Evolutionary conservation across 2,329 filamentous ascomycete species (phyloP).

Genomic region (Coleophoma cylindrospora): DNA sequence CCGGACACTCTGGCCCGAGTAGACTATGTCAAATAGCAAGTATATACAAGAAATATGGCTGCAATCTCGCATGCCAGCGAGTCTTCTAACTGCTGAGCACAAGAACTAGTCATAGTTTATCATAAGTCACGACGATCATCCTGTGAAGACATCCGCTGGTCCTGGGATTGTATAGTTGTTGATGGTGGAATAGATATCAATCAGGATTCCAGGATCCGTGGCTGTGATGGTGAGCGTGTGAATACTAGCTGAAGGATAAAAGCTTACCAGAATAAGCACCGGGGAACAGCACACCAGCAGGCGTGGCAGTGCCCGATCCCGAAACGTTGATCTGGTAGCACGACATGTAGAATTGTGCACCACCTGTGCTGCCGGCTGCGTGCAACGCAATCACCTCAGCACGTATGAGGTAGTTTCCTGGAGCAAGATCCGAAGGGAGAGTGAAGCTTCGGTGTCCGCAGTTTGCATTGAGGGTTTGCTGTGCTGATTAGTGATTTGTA

Average conservation of each 20-base stretch:
- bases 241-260: too few species aligned
- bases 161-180: background rate
- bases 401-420: conserved; percentile 50
- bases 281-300: conserved; percentile 37
- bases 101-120: background rate
- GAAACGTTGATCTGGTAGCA: conserved; percentile 40
- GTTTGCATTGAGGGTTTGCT: conserved; percentile 26
- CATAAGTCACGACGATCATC: background rate
- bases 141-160: background rate
- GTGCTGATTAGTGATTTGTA: background rate
- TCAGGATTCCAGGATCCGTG: conserved; percentile 40
- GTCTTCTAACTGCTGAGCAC: background rate
- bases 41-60: background rate
- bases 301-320: conserved; percentile 35
- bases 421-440: conserved; percentile 44
- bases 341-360: conserved; percentile 32
- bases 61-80: background rate
- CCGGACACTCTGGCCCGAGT: too few species aligned
- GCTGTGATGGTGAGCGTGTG: conserved; percentile 16
- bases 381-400: conserved; percentile 50
- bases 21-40: too few species aligned
- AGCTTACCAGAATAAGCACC: conserved; percentile 31
- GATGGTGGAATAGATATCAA: conserved; percentile 33
- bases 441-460: conserved; percentile 43
- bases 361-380: conserved; percentile 34